phyloP scores from a whole-genome alignment of 257 asterid genomes.

The Linaria vulgaris region DNA sequence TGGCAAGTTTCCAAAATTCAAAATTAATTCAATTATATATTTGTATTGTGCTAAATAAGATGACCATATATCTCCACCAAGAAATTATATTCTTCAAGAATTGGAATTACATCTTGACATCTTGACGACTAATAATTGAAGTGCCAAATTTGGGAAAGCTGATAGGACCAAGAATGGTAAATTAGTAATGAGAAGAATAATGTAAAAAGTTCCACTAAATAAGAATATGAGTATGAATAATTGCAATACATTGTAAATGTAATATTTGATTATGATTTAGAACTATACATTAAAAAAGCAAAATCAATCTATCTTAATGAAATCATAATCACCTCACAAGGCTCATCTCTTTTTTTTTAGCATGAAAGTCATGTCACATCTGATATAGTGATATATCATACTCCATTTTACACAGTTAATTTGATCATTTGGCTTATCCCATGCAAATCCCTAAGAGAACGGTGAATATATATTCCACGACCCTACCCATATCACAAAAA shows the following conservation, averaged over 20 bases:
- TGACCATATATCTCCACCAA: too few relatives aligned
- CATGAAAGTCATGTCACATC: constrained; percentile 27
- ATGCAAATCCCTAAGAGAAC: constrained; percentile 4
- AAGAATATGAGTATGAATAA: too few relatives aligned
- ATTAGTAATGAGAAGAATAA: too few relatives aligned
- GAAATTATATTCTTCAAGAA: too few relatives aligned
- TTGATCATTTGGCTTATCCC: constrained; percentile 11
- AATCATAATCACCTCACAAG: constrained; percentile 25
- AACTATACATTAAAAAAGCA: constrained; percentile 1
- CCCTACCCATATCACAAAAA: constrained; percentile 17
- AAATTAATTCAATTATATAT: too few relatives aligned
- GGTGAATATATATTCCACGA: constrained; percentile 14
- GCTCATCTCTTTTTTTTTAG: constrained; percentile 9
- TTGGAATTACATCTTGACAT: too few relatives aligned
- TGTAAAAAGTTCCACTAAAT: too few relatives aligned
- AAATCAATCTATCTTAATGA: not conserved
- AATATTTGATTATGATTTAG: too few relatives aligned
- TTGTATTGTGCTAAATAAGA: not conserved
- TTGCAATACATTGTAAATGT: constrained; percentile 1
- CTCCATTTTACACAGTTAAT: constrained; percentile 35
- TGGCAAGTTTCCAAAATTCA: too few relatives aligned
- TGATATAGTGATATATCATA: constrained; percentile 26
- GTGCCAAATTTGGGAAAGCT: too few relatives aligned
- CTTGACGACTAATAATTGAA: too few relatives aligned
- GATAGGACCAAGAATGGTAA: too few relatives aligned